Percentiles rank a stretch among this genome's conserved stretches.
Evolutionary conservation across 2,329 filamentous ascomycete genomes (phyloP).

Genomic region (Herpotrichia juniperi): DNA sequence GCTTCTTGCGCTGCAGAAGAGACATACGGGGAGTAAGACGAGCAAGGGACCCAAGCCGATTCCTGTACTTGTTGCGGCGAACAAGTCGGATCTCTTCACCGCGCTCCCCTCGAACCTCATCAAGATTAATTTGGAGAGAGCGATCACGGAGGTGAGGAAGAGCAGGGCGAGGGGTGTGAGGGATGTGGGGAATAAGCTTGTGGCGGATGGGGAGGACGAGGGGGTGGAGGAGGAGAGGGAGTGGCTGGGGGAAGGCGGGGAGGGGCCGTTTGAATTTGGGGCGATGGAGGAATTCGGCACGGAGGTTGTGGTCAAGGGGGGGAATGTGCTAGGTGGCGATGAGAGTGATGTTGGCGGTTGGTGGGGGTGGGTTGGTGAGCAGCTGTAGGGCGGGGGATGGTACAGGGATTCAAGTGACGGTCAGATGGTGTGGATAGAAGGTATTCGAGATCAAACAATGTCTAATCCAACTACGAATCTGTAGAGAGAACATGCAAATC

Average conservation of each 20-base stretch:
- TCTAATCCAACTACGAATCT: no score
- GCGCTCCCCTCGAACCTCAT: constrained; percentile 81
- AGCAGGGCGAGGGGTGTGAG: constrained; percentile 79
- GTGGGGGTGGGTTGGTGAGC: constrained; percentile 88
- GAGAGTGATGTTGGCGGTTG: constrained; percentile 78
- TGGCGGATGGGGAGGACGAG: constrained; percentile 60
- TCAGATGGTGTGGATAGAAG: no score
- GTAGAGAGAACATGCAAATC: no score
- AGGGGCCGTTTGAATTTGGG: constrained; percentile 77
- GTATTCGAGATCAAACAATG: no score
- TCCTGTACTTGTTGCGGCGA: constrained; percentile 84
- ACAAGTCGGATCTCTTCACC: constrained; percentile 96
- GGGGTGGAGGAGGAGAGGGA: constrained; percentile 71
- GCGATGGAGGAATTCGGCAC: constrained; percentile 86
- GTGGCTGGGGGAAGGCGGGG: constrained; percentile 82
- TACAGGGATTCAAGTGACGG: no score
- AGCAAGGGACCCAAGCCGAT: constrained; percentile 66
- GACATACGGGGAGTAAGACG: constrained; percentile 62
- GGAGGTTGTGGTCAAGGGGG: constrained; percentile 76
- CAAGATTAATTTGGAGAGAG: constrained; percentile 75
- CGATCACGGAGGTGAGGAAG: constrained; percentile 77
- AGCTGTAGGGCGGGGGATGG: no score
- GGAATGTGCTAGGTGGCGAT: constrained; percentile 68
- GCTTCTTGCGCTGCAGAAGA: constrained; percentile 80
- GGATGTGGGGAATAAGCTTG: constrained; percentile 79